Percentiles rank a stretch among this genome's conserved stretches.
These are phyloP conservation scores for Quercus alba DNA, from an alignment of 306 rosid genomes.

Conservation along the genomic window DNA sequence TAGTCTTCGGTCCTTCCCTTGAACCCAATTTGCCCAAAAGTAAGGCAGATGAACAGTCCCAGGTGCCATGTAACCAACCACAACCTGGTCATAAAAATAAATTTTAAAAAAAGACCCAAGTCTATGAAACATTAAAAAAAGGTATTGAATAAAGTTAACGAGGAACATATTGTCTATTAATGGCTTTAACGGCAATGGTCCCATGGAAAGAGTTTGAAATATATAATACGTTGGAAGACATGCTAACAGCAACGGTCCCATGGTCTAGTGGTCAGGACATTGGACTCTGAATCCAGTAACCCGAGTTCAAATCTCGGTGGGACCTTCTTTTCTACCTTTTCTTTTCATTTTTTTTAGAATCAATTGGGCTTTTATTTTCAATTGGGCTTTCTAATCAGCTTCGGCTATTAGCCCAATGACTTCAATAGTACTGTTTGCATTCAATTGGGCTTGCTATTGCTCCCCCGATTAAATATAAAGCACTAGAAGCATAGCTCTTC, in stretches of 20 bases:
- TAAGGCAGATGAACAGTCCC: constrained; percentile 70
- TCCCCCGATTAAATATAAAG: too few relatives aligned
- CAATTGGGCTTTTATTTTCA: not conserved
- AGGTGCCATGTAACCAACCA: constrained; percentile 91
- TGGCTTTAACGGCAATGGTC: too few relatives aligned
- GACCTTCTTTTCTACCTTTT: constrained; percentile 20
- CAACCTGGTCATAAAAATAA: constrained; percentile 46
- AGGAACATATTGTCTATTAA: too few relatives aligned
- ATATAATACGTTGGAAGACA: too few relatives aligned
- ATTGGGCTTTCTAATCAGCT: not conserved
- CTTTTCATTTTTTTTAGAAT: not conserved
- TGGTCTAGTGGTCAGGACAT: constrained; percentile 81
- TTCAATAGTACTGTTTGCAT: not conserved
- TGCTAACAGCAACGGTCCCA: constrained; percentile 21
- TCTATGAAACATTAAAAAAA: fast-evolving
- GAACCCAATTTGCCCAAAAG: constrained; percentile 97
- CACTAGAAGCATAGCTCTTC: too few relatives aligned
- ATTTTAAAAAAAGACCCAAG: not conserved
- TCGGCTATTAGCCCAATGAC: not conserved
- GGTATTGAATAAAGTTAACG: not conserved
- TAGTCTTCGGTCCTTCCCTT: constrained; percentile 90
- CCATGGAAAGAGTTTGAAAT: too few relatives aligned
- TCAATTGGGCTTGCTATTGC: not conserved
- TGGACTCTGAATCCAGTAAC: constrained; percentile 50
- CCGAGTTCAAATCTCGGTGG: constrained; percentile 75